A percentile compares a stretch with the other conserved stretches of the same genome.
phyloP scores from a whole-genome alignment of 805 yeast genomes.

The Clavispora asparagi region DNA sequence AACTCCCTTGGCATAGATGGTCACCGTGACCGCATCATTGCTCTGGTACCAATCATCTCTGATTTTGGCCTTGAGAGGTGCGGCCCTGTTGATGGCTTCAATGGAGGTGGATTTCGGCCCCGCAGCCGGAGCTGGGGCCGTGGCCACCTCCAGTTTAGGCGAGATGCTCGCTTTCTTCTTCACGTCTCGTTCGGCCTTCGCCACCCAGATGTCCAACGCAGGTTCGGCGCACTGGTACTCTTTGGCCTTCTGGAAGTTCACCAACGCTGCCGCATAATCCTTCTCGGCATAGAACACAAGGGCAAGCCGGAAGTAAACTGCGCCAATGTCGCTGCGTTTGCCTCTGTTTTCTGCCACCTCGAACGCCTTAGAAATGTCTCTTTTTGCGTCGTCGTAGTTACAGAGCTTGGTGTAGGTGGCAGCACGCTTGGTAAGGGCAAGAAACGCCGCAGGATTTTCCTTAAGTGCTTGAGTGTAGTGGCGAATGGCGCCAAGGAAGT shows the following conservation, averaged over 20 bases:
- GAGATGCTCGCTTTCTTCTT: constrained; percentile 10
- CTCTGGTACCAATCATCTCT: constrained; percentile 60
- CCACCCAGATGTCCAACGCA: constrained; percentile 45
- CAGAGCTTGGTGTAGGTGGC: constrained; percentile 44
- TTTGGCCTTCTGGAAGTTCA: constrained; percentile 38
- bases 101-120: constrained; percentile 20
- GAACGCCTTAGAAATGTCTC: constrained; percentile 42
- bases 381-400: constrained; percentile 44
- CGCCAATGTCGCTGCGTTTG: constrained; percentile 41
- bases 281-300: constrained; percentile 41
- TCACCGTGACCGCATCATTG: constrained; percentile 48
- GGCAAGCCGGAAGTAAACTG: constrained; percentile 46
- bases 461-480: constrained; percentile 34
- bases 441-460: constrained; percentile 41
- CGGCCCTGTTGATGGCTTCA: constrained; percentile 32
- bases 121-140: background rate
- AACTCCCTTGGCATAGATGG: constrained; percentile 66
- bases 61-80: constrained; percentile 33
- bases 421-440: constrained; percentile 45
- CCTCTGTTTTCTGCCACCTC: constrained; percentile 42
- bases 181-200: constrained; percentile 30
- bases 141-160: background rate
- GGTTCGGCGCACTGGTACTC: constrained; percentile 40
- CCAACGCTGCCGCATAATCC: constrained; percentile 35
- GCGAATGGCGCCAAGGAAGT: constrained; percentile 42